A percentile compares a stretch with the other conserved stretches of the same genome.
Evolutionary conservation across 768 basidiomycete genomes (phyloP).

Genomic region (Boletus rex-veris): DNA sequence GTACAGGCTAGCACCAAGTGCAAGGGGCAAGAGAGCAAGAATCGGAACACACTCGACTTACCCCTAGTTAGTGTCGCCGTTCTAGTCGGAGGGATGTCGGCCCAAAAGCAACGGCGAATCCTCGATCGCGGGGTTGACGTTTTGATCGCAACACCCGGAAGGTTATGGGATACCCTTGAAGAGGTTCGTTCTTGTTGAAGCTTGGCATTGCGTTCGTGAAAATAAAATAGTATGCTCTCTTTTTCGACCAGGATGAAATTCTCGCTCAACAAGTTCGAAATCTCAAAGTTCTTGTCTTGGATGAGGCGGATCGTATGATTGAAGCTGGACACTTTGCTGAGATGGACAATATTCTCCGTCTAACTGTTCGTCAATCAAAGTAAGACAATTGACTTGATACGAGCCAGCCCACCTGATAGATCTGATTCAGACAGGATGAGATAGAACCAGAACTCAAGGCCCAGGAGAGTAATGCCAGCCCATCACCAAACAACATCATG

Average conservation of each 20-base stretch:
- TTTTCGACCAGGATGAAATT: conserved; percentile 58
- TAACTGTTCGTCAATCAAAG: conserved; percentile 69
- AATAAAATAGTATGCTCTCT: not conserved
- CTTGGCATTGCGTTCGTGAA: not conserved
- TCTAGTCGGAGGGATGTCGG: conserved; percentile 92
- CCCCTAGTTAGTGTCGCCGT: conserved; percentile 84
- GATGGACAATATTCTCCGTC: conserved; percentile 84
- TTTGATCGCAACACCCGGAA: conserved; percentile 94
- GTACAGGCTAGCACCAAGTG: conserved; percentile 12
- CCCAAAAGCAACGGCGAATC: conserved; percentile 88
- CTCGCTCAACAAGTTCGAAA: conserved; percentile 65
- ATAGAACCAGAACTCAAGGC: conserved; percentile 42
- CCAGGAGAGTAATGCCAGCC: conserved; percentile 31
- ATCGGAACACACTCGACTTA: conserved; percentile 30
- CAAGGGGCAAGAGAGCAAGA: conserved; percentile 27
- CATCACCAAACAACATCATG: conserved; percentile 41
- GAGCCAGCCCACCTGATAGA: not conserved
- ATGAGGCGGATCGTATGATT: conserved; percentile 98
- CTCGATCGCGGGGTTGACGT: conserved; percentile 85
- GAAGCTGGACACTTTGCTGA: conserved; percentile 96
- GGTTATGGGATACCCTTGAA: conserved; percentile 93
- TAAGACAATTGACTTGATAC: conserved; percentile 29
- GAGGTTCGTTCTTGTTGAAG: conserved; percentile 46
- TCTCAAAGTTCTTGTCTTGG: conserved; percentile 83
- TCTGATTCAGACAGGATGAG: conserved; percentile 40